Base-by-base conservation (phyloP, 352 stramenopile genomes). In the Phytophthora lateralis region DNA sequence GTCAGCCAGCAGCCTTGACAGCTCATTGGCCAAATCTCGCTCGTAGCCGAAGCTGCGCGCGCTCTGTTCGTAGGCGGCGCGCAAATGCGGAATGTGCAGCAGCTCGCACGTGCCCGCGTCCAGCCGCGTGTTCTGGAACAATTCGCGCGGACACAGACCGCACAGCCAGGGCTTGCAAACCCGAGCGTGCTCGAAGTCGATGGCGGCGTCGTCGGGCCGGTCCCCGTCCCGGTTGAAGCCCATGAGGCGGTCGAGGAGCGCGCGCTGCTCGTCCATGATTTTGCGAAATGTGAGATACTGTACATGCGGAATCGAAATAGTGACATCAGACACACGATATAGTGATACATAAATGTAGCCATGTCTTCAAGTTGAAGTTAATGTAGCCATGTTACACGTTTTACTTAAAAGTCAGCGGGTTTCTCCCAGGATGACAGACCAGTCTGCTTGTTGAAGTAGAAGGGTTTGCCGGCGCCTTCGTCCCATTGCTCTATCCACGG, bases 111-210 rank as follows among this genome's bases (percentile, higher is more conserved):
- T 69, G 60, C 90, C 85, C 17, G 86, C 54, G 60, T 97, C 87
- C 69, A 96, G 88, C 27, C 92, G 91, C 38, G 91, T 96, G 66
- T 97, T 96, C 49, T 91, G 82, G 63, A 97, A 97, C 51, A 97
- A 75, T 20, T 96, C 88, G 60, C 96, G 81, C 35, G 85, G 86
- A 63, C 88, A 97, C 27, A 95, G 71, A 0, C 88, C 88, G 35
- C 88, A 91, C 17, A 96, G 73, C 41, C 80, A 97, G 21, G 71
- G 60, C 60, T 95, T 95, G 63, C 88, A 96, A 8, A 96, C 86
- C 41, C 78, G 75, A 39, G 69, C 30, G 62, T 94, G 80, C 11
- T 73, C 68, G 47, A 87, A 96, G 73, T 95, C 81, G 27, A 57
- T 62, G 21, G 90, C 73, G 32, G 93, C 85, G 45, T 95, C 85